Base-by-base conservation (phyloP, 1,139 yeast genomes). In the Geotrichum australiense region DNA sequence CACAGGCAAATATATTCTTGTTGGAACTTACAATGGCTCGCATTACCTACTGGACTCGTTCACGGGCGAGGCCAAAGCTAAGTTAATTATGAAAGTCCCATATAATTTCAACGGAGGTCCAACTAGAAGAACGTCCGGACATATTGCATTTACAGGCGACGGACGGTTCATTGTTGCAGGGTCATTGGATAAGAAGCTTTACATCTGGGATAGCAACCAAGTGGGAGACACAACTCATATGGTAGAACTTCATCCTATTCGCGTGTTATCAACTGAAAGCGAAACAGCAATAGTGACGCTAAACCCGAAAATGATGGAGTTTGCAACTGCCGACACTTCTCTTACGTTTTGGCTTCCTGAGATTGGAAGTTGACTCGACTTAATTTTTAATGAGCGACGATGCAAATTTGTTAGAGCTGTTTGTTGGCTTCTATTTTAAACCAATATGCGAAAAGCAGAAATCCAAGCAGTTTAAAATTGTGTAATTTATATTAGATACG, bases 291-390 rank as follows among this genome's bases (percentile, higher is more conserved):
- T 84, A 37, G 61, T 84, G 14, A 71, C 76, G 16, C 85, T 85
- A 61, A 84, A 86, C 57, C 97, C 97, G 1, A 78, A 78, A 55
- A 68, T 78, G 42, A 73, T 82, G 58, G 74, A 80, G 54, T 66
- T 89, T 55, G 93, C 93, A 1, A 76, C 94, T 1, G 96, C 94
- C 10, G 95, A 87, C 62, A 73, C 72, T 10, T 71, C 65, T 24
- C 53, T 71, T 48, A 56, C 54, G 11, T 56, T 52, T 35, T 69
- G 73, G 70, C 49, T 63, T 10, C 68, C 70, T 5, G 57, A 56
- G 4, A 22, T 29, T n/a, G n/a, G n/a, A n/a, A n/a, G n/a, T n/a
- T n/a, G n/a, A n/a, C n/a, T n/a, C n/a, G n/a, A n/a, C n/a, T n/a
- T n/a, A n/a, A n/a, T n/a, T n/a, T n/a, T n/a, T n/a, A n/a, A n/a